phyloP scores from a whole-genome alignment of 2,329 filamentous ascomycete species.

The Botrytis elliptica region DNA sequence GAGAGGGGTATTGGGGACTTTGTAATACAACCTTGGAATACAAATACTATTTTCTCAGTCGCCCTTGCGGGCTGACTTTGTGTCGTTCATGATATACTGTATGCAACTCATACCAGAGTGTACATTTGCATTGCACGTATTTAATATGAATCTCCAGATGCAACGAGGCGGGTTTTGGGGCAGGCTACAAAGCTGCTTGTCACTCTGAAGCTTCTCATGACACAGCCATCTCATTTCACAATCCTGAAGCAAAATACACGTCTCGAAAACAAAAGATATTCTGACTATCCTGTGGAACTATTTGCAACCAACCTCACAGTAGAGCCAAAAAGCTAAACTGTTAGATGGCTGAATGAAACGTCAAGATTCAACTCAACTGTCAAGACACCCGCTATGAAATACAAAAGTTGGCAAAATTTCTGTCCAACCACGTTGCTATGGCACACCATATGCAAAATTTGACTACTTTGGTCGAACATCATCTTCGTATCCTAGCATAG shows the following conservation, averaged over 20 bases:
- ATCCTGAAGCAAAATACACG: background rate
- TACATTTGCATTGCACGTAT: background rate
- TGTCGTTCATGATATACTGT: background rate
- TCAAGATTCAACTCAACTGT: background rate
- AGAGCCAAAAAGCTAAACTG: background rate
- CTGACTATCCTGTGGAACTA: background rate
- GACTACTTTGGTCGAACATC: background rate
- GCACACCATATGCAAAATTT: background rate
- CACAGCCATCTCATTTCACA: background rate
- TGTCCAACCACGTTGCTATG: background rate
- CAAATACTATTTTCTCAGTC: constrained; percentile 15
- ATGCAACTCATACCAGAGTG: background rate
- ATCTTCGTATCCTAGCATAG: constrained; percentile 4
- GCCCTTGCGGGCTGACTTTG: constrained; percentile 15
- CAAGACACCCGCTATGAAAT: background rate
- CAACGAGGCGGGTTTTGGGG: background rate
- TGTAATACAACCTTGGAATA: constrained; percentile 2
- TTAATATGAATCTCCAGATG: background rate
- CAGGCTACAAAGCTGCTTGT: background rate
- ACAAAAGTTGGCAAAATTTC: background rate
- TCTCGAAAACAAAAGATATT: background rate
- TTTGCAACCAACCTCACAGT: background rate
- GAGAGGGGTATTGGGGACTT: background rate
- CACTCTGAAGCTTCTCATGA: background rate
- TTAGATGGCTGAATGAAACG: background rate